phyloP scores from a whole-genome alignment of 2,329 filamentous ascomycete species.

The Colletotrichum sp. region DNA sequence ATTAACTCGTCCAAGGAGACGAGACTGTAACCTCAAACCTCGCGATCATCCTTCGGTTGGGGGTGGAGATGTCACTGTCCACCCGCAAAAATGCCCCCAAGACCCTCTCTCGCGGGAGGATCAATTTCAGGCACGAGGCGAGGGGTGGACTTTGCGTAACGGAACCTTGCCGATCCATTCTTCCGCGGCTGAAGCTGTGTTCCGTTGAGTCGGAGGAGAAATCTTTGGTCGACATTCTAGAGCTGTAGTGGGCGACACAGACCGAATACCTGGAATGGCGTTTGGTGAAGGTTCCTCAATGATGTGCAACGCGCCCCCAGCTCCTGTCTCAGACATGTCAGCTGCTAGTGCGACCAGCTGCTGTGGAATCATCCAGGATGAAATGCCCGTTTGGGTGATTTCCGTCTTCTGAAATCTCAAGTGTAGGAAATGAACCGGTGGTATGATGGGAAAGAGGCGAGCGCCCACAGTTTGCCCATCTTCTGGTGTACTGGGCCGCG shows the following conservation, averaged over 20 bases:
- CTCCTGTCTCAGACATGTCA: conserved; percentile 7
- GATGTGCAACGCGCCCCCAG: neutral
- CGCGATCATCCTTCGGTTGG: conserved; percentile 5
- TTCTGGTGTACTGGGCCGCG: neutral
- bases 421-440: neutral
- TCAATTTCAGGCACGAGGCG: conserved; percentile 10
- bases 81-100: neutral
- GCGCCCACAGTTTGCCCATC: neutral
- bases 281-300: neutral
- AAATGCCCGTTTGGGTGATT: neutral
- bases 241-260: neutral
- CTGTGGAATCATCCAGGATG: conserved; percentile 1
- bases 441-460: neutral
- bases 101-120: neutral
- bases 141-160: neutral
- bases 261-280: neutral
- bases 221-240: neutral
- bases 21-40: conserved; percentile 8
- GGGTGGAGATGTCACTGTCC: neutral
- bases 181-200: neutral
- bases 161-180: neutral
- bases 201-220: neutral
- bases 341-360: conserved; percentile 7
- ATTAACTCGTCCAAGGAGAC: neutral
- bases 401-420: neutral